Base-by-base conservation (phyloP, 305 asterid genomes). In the Fraxinus paxiana region DNA sequence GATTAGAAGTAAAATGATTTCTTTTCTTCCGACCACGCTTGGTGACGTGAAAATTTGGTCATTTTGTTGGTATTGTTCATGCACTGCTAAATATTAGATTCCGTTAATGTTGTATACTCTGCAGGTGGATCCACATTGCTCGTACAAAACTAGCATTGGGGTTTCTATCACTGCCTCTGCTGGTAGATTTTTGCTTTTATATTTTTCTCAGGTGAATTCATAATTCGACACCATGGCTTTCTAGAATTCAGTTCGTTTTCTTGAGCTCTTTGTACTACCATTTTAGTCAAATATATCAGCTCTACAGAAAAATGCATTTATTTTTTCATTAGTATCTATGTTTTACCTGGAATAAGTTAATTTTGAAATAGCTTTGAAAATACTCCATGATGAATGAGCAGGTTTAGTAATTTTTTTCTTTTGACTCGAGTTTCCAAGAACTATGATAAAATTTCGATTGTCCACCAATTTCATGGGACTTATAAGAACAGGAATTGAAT, bases 81-180 rank as follows among this genome's bases (percentile, higher is more conserved):
- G 18, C 17, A 37, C 26, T 54, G 56, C 12, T 79, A 13, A 61
- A 73, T 12, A 31, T 79, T 38, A 34, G 73, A 79, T 31, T 41
- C 48, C 65, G 87, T 81, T 33, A 72, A 78, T 48, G 79, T 82
- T 35, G 76, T 67, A 79, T 78, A 83, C 69, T 75, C 30, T 90
- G 86, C 93, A 96, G 99, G 91, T 92, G 77, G 99, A 96, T 87
- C 99, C 99, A 67, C 99, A 94, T 89, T 96, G 99, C 88, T 94
- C 99, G 8, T 96, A 96, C 86, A 87, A 77, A 88, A 86, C 90
- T 83, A 88, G 94, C 80, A n/a, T 91, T 83, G 83, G 90, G 77
- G 91, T 91, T 85, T 90, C 97, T 83, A 8, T 90, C 76, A 81
- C 91, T 75, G 89, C 90, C 78, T 90, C 97, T 85, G 92, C 96